phyloP scores from a whole-genome alignment of 805 yeast genomes.

The Soucietia sequanensis region DNA sequence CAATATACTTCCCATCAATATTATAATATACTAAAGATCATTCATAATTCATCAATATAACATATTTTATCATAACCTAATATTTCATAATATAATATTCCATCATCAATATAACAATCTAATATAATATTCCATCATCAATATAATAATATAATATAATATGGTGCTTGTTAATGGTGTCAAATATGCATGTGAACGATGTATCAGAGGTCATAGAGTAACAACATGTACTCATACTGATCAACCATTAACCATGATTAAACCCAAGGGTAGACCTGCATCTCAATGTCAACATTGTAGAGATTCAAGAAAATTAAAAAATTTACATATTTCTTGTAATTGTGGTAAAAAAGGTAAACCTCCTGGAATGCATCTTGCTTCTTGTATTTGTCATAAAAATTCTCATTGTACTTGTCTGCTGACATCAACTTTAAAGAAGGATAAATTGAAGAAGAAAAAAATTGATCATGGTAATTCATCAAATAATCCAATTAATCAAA shows the following conservation, averaged over 20 bases:
- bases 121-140: no score
- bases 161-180: conserved; percentile 93
- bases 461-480: conserved; percentile 1
- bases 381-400: conserved; percentile 38
- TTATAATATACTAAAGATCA: no score
- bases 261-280: conserved; percentile 95
- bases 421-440: conserved; percentile 13
- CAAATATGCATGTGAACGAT: conserved; percentile 94
- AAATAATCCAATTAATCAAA: conserved; percentile 11
- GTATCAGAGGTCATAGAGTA: conserved; percentile 95
- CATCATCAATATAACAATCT: no score
- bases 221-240: conserved; percentile 92
- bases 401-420: conserved; percentile 41
- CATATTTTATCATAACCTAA: no score
- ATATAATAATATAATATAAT: no score
- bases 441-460: conserved; percentile 8
- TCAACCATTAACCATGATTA: conserved; percentile 86
- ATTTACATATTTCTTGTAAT: conserved; percentile 66
- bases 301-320: conserved; percentile 64
- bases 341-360: conserved; percentile 58
- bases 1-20: no score
- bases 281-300: conserved; percentile 88
- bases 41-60: no score
- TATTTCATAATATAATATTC: no score
- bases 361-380: conserved; percentile 34